Evolutionary conservation across 495 filamentous ascomycete species (phyloP), one percentile per base, ranked within the genome.

Genomic region (Talaromyces nanjingensis): DNA sequence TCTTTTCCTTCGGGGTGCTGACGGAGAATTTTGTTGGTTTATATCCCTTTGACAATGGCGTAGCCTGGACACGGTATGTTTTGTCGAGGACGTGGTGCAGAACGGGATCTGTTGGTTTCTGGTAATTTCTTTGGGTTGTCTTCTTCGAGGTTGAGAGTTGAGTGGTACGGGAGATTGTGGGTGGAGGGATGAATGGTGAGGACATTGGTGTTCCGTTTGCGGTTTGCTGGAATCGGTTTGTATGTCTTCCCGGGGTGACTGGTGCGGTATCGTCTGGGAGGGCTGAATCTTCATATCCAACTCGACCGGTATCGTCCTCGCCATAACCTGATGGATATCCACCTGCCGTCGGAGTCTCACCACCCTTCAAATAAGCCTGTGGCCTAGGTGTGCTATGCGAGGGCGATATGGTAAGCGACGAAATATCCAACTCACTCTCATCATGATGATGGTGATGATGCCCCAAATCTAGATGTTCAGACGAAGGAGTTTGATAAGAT

Each of bases 11-110:
- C n/a, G 78, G 74, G 67, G 70, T 49, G 0, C 72, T 75, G 33
- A 72, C 63, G 16, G 72, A 65, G 69, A 77, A 76, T 31, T 76
- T 77, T 57, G 78, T 73, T 24, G 69, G 71, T 18, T 69, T 64
- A 62, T 69, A 74, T 59, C 70, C 67, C 67, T 74, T 81, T 63
- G 79, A 89, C 59, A 91, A 86, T 0, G 94, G 96, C 8, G 94
- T 98, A 12, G 94, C 92, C 77, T 92, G 89, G 1, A 98, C 77
- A 31, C 96, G 90, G 74, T 96, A 98, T 52, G 89, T 97, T 72
- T 94, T 97, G 77, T 97, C 91, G 7, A 91, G 85, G 39, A 98
- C 80, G 64, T 89, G 89, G 72, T 98, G 94, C 11, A 98, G 79
- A 6, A 98, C 81, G 1, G 87, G 85, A 71, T 96, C 91, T 24